Percentiles rank a stretch among this genome's conserved stretches.
These are phyloP conservation scores for Cercospora sesami DNA, from an alignment of 2,329 filamentous ascomycete species.

Conservation along the genomic window DNA sequence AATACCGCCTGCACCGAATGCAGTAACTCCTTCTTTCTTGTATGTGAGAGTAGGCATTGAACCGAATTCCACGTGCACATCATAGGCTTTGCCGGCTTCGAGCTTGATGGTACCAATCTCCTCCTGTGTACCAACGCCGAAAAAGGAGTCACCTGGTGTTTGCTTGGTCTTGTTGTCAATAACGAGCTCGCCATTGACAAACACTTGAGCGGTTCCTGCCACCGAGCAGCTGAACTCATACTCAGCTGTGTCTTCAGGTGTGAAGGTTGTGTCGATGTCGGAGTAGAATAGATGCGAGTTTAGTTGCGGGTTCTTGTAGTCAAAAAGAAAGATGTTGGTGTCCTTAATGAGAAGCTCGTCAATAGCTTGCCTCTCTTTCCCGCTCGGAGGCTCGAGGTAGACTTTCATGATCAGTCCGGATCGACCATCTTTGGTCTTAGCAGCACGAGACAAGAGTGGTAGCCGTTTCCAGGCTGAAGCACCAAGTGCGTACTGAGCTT, in stretches of 20 bases:
- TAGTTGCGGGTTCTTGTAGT: slow-evolving; percentile 50
- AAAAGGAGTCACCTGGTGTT: slow-evolving; percentile 62
- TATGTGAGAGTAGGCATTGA: slow-evolving; percentile 68
- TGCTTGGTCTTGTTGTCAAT: slow-evolving; percentile 65
- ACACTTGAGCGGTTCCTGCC: slow-evolving; percentile 65
- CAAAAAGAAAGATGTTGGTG: slow-evolving; percentile 49
- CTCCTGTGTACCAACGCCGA: slow-evolving; percentile 64
- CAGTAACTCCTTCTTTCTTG: slow-evolving; percentile 57
- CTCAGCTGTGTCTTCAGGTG: slow-evolving; percentile 59
- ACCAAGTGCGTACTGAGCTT: slow-evolving; percentile 30
- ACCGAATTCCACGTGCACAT: slow-evolving; percentile 61
- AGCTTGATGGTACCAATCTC: slow-evolving; percentile 61
- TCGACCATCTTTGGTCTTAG: slow-evolving; percentile 28
- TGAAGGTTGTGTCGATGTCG: slow-evolving; percentile 57
- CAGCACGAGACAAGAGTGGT: slow-evolving; percentile 31
- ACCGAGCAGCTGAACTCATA: slow-evolving; percentile 69
- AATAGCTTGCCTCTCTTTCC: slow-evolving; percentile 50
- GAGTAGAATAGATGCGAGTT: slow-evolving; percentile 43
- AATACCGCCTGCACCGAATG: slow-evolving; percentile 63
- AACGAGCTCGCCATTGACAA: slow-evolving; percentile 61
- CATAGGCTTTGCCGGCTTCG: slow-evolving; percentile 60
- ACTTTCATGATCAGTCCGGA: slow-evolving; percentile 33
- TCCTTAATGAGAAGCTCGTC: slow-evolving; percentile 51
- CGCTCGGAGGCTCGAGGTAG: slow-evolving; percentile 52
- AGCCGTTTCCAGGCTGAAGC: slow-evolving; percentile 35